Evolutionary conservation across 129 eudicot genomes (phyloP).

Genomic region (Artemisia tridentata): DNA sequence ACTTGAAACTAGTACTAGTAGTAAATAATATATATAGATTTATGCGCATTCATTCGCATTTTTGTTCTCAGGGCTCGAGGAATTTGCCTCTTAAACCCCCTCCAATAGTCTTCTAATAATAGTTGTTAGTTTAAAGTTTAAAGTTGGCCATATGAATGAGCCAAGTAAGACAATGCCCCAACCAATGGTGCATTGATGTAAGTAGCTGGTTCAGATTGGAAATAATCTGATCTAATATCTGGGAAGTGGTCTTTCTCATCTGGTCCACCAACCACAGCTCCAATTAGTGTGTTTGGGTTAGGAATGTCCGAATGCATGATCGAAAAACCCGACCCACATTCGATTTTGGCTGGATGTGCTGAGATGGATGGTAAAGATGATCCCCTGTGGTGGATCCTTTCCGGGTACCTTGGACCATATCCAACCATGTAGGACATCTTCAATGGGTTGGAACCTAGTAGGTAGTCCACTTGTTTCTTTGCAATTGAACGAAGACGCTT

Average conservation of each 20-base stretch:
- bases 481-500: conserved; percentile 68
- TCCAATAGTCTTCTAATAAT: neutral
- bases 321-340: conserved; percentile 73
- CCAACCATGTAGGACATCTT: conserved; percentile 98
- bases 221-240: conserved; percentile 82
- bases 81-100: conserved; percentile 23
- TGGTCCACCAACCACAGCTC: conserved; percentile 97
- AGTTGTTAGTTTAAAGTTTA: conserved; percentile 20
- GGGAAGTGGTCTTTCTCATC: conserved; percentile 80
- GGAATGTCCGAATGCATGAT: conserved; percentile 68
- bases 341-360: conserved; percentile 76
- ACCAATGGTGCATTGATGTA: conserved; percentile 96
- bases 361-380: conserved; percentile 80
- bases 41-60: conserved; percentile 15
- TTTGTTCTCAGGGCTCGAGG: conserved; percentile 39
- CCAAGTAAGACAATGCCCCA: conserved; percentile 85
- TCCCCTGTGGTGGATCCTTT: conserved; percentile 96
- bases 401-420: conserved; percentile 82
- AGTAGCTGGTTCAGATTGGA: conserved; percentile 95
- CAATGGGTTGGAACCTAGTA: conserved; percentile 80
- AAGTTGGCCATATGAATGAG: conserved; percentile 95
- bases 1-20: conserved; percentile 24
- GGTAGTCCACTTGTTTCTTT: conserved; percentile 91
- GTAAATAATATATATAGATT: conserved; percentile 22
- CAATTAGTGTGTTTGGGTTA: conserved; percentile 69